These are phyloP conservation scores for Fagus sylvatica DNA, from an alignment of 306 rosid species.

Conservation along the genomic window DNA sequence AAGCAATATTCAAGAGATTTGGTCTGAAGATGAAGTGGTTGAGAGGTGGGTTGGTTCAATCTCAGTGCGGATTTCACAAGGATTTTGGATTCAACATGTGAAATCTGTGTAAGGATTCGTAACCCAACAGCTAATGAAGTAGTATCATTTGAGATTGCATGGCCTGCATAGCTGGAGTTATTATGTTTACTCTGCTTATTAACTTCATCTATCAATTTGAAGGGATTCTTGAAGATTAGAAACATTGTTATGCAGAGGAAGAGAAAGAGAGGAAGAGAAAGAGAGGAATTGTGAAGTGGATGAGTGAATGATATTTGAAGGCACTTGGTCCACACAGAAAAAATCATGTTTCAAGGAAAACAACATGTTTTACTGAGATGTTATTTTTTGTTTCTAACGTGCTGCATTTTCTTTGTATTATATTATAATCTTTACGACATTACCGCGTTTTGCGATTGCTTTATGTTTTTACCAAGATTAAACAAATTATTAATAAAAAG, in stretches of 20 bases:
- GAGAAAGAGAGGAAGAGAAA: not conserved
- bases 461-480: not conserved
- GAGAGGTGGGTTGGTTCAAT: slow-evolving; percentile 19
- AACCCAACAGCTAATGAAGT: slow-evolving; percentile 34
- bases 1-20: slow-evolving; percentile 23
- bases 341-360: not conserved
- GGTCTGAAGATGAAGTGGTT: not conserved
- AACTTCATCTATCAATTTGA: slow-evolving; percentile 5
- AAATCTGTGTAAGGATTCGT: slow-evolving; percentile 35
- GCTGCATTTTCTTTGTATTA: not conserved
- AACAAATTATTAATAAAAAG: too few relatives aligned
- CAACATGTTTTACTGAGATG: not conserved
- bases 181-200: not conserved
- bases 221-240: slow-evolving; percentile 14
- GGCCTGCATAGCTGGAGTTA: not conserved
- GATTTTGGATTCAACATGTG: slow-evolving; percentile 22
- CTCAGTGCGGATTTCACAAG: slow-evolving; percentile 40
- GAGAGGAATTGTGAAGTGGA: not conserved
- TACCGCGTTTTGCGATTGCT: not conserved
- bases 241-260: slow-evolving; percentile 10
- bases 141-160: not conserved
- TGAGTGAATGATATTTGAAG: slow-evolving; percentile 19
- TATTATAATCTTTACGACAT: not conserved
- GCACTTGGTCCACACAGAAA: not conserved
- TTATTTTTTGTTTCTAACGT: not conserved